These are phyloP conservation scores for Acanthamoeba polyphaga DNA, from an alignment of 208 protist genomes.

Conservation along the genomic window DNA sequence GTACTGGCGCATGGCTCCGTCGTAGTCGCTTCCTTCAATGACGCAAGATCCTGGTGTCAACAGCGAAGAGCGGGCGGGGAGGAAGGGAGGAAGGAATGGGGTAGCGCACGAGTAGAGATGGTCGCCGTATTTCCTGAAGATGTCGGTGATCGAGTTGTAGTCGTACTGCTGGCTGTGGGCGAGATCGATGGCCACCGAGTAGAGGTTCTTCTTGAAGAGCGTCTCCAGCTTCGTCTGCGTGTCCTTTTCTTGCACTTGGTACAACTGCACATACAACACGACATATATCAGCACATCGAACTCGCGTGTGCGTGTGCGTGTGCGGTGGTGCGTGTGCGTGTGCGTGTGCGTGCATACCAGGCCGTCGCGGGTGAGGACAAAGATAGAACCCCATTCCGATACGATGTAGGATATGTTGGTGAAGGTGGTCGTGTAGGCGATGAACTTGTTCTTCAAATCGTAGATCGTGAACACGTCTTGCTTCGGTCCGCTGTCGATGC, in stretches of 20 bases:
- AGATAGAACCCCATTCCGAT: constrained; percentile 91
- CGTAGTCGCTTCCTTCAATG: constrained; percentile 89
- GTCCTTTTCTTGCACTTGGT: constrained; percentile 93
- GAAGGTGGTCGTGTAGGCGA: constrained; percentile 91
- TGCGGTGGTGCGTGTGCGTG: neutral
- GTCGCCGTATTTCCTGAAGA: constrained; percentile 95
- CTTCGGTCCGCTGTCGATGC: neutral
- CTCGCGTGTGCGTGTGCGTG: neutral
- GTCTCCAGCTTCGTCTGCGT: constrained; percentile 96
- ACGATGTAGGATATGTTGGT: constrained; percentile 91
- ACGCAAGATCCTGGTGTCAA: neutral
- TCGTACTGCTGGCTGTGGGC: constrained; percentile 92
- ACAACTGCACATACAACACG: constrained; percentile 25
- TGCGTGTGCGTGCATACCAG: constrained; percentile 1
- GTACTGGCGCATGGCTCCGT: constrained; percentile 95
- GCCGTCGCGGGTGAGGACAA: constrained; percentile 91
- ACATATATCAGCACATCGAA: neutral
- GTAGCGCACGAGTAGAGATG: constrained; percentile 92
- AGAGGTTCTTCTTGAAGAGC: constrained; percentile 96
- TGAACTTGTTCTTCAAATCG: constrained; percentile 91
- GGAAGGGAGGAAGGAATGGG: neutral
- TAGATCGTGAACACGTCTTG: constrained; percentile 41
- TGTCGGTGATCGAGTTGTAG: constrained; percentile 88
- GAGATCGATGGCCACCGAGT: constrained; percentile 95
- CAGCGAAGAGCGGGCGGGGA: neutral